phyloP scores from a whole-genome alignment of 2,329 filamentous ascomycete genomes.

The Alternaria infectoria region DNA sequence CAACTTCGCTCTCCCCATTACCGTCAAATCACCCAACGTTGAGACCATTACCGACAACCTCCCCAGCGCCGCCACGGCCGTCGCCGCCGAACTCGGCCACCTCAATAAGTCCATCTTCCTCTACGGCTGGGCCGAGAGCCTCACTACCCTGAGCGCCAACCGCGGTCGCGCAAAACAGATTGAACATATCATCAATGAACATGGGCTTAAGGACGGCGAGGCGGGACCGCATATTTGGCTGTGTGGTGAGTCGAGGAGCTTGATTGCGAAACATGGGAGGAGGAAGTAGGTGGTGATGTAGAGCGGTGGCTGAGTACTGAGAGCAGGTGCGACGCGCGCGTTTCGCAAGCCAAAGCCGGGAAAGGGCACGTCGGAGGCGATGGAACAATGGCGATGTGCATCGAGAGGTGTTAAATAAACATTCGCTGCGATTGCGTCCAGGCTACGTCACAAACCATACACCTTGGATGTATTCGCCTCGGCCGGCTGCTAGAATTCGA shows the following conservation, averaged over 20 bases:
- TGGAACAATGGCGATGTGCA: too few species aligned
- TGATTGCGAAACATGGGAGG: slow-evolving; percentile 65
- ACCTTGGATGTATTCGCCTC: too few species aligned
- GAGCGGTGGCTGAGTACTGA: too few species aligned
- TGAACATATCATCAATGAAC: slow-evolving; percentile 63
- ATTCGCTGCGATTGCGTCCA: too few species aligned
- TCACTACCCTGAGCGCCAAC: slow-evolving; percentile 76
- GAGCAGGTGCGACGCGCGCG: too few species aligned
- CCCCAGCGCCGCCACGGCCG: slow-evolving; percentile 54
- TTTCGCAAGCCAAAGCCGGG: too few species aligned
- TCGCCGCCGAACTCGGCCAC: slow-evolving; percentile 58
- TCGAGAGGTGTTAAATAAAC: too few species aligned
- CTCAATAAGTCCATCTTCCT: slow-evolving; percentile 75
- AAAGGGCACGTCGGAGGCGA: too few species aligned
- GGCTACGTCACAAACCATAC: too few species aligned
- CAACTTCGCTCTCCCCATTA: slow-evolving; percentile 67
- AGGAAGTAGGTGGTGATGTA: slow-evolving; percentile 20
- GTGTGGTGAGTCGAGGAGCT: slow-evolving; percentile 67
- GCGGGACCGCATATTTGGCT: slow-evolving; percentile 69
- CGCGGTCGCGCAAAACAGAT: slow-evolving; percentile 70
- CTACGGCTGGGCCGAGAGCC: slow-evolving; percentile 69
- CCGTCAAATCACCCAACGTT: slow-evolving; percentile 57
- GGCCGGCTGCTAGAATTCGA: too few species aligned
- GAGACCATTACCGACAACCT: slow-evolving; percentile 46
- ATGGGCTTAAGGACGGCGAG: slow-evolving; percentile 58